Conservation (phyloP, 768 basidiomycete genomes). For the Lyophyllum decastes region DNA sequence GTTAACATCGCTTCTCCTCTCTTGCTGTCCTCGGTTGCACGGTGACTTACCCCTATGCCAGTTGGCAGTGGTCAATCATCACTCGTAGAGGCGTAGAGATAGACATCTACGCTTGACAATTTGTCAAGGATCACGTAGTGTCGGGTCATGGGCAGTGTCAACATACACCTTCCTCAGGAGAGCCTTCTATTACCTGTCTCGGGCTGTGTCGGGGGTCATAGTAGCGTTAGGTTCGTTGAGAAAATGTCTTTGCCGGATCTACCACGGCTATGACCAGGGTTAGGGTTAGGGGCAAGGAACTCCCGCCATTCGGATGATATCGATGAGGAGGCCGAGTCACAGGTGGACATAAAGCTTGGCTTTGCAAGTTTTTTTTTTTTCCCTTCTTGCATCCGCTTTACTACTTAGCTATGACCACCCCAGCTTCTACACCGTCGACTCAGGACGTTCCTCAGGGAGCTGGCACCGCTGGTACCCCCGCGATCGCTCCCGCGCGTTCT, state of each 20-base stretch:
- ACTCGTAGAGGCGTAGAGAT: neutral
- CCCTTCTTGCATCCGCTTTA: neutral
- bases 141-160: neutral
- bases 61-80: neutral
- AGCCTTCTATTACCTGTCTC: neutral
- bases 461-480: slow-evolving; percentile 41
- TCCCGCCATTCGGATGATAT: slow-evolving; percentile 13
- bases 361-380: slow-evolving; percentile 17
- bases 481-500: slow-evolving; percentile 55
- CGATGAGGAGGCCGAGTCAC: slow-evolving; percentile 18
- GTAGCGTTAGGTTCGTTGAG: neutral
- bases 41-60: slow-evolving; percentile 5
- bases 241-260: neutral
- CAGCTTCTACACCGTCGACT: slow-evolving; percentile 26
- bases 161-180: neutral
- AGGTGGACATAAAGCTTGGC: slow-evolving; percentile 6
- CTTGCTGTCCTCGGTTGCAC: slow-evolving; percentile 5
- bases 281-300: slow-evolving; percentile 31
- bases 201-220: too few species aligned
- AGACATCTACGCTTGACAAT: neutral
- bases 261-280: slow-evolving; percentile 14
- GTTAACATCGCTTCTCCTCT: slow-evolving; percentile 8
- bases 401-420: slow-evolving; percentile 27
- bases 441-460: slow-evolving; percentile 40
- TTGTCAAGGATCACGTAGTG: neutral